Evolutionary conservation across 768 basidiomycete species (phyloP), one percentile per base, ranked within the genome.

Genomic region (Boletus barrowsii): DNA sequence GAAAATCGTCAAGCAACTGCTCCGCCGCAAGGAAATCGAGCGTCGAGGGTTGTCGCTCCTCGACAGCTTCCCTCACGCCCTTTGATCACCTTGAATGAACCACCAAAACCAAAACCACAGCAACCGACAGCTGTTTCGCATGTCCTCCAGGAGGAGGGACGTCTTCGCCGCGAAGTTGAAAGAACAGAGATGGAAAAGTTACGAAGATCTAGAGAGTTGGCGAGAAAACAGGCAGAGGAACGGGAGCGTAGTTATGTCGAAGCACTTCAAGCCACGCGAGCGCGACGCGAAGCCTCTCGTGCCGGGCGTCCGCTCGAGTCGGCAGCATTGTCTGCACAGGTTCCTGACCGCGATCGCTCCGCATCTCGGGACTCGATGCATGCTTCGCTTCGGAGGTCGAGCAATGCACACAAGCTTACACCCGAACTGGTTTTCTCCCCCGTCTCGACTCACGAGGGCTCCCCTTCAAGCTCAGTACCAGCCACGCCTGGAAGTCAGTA

Each of bases 261-360:
- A 46, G 81, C 84, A 66, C 75, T 90, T 17, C 74, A 73, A 36
- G 85, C 84, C 30, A 72, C 87, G 4, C 77, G 89, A 58, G 56
- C 73, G 40, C 74, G 88, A 60, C 80, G 85, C 56, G 87, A 90
- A 63, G 71, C 76, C 4, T 70, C 75, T 51, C 79, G 84, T 62
- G 75, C 73, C 33, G 84, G 83, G 33, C 64, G 70, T 48, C 43
- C 62, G 35, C 53, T 65, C 15, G 63, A 68, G 54, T 53, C 66
- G 40, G 47, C 46, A 11, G 55, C 67, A 46, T 53, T 61, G 37
- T 59, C 57, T 37, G 52, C 65, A 47, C 57, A 64, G 47, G 41
- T 55, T 36, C 30, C 57, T 40, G 67, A 67, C 54, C 62, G 69
- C 33, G 55, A 78, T 73, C 75, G 69, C 60, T 67, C 69, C 60